Conservation (phyloP, 352 stramenopile genomes). For the Ophiocytium majus region DNA sequence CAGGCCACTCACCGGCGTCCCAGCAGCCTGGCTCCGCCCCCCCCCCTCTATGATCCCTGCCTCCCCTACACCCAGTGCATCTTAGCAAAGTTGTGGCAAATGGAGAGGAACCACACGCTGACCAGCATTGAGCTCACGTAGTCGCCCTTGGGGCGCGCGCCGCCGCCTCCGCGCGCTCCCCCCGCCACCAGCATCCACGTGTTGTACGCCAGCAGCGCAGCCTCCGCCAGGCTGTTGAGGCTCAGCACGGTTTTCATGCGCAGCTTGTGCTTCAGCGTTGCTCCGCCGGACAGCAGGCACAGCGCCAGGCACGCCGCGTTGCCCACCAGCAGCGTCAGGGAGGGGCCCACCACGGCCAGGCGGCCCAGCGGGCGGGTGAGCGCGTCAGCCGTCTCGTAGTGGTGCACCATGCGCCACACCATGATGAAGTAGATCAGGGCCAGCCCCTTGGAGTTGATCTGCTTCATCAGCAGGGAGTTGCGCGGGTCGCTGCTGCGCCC, state of each 20-base stretch:
- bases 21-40: no score
- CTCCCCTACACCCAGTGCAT: conserved; percentile 38
- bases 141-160: conserved; percentile 29
- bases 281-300: conserved; percentile 29
- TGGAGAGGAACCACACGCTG: conserved; percentile 46
- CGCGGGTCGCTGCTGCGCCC: neutral
- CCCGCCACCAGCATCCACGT: conserved; percentile 30
- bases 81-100: conserved; percentile 53
- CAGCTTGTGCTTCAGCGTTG: conserved; percentile 46
- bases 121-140: conserved; percentile 45
- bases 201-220: conserved; percentile 43
- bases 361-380: neutral
- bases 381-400: conserved; percentile 21
- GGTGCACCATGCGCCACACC: conserved; percentile 18
- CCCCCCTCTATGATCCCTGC: neutral
- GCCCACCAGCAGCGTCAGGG: conserved; percentile 24
- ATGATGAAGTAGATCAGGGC: conserved; percentile 20
- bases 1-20: no score
- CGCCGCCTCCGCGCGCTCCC: neutral
- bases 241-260: conserved; percentile 51
- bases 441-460: conserved; percentile 23
- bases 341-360: conserved; percentile 19
- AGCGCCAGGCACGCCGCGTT: conserved; percentile 45
- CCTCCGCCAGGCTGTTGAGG: conserved; percentile 33
- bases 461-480: conserved; percentile 16